phyloP scores from a whole-genome alignment of 495 filamentous ascomycete species.

The Penicillium cinerascens region DNA sequence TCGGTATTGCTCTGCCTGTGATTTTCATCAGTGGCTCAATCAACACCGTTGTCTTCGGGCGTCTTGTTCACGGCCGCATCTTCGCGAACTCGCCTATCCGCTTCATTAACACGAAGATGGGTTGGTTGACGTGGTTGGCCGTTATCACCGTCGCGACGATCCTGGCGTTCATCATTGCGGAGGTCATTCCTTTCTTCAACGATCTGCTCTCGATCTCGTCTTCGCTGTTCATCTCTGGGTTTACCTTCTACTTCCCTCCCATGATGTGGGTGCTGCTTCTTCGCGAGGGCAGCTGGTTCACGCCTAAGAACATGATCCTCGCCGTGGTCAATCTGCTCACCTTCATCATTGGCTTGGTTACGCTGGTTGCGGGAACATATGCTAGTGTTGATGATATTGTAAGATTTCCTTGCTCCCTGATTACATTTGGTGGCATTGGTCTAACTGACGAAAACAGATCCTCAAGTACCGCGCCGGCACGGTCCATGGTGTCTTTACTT shows the following conservation, averaged over 20 bases:
- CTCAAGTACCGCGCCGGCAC: slow-evolving; percentile 35
- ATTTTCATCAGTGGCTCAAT: slow-evolving; percentile 62
- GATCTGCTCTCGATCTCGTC: slow-evolving; percentile 54
- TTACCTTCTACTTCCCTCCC: slow-evolving; percentile 27
- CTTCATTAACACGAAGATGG: slow-evolving; percentile 51
- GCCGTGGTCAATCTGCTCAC: slow-evolving; percentile 10
- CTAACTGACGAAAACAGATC: slow-evolving; percentile 21
- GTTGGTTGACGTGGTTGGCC: slow-evolving; percentile 51
- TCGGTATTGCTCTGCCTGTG: slow-evolving; percentile 67
- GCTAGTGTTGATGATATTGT: slow-evolving; percentile 51
- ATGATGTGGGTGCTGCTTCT: slow-evolving; percentile 57
- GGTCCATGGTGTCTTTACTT: slow-evolving; percentile 43
- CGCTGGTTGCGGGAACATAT: slow-evolving; percentile 53
- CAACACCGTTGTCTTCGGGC: slow-evolving; percentile 51
- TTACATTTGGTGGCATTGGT: not conserved
- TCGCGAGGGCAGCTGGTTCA: slow-evolving; percentile 31
- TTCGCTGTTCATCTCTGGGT: slow-evolving; percentile 21
- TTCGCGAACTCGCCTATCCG: slow-evolving; percentile 46
- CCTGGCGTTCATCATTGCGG: slow-evolving; percentile 60
- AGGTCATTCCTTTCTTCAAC: slow-evolving; percentile 62
- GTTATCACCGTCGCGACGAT: slow-evolving; percentile 50
- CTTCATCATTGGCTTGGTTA: slow-evolving; percentile 31
- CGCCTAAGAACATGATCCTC: slow-evolving; percentile 21
- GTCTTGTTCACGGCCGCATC: slow-evolving; percentile 56
- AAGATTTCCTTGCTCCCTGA: slow-evolving; percentile 24